Base-by-base conservation (phyloP, 495 filamentous ascomycete genomes). In the Tuber microsphaerosporum region DNA sequence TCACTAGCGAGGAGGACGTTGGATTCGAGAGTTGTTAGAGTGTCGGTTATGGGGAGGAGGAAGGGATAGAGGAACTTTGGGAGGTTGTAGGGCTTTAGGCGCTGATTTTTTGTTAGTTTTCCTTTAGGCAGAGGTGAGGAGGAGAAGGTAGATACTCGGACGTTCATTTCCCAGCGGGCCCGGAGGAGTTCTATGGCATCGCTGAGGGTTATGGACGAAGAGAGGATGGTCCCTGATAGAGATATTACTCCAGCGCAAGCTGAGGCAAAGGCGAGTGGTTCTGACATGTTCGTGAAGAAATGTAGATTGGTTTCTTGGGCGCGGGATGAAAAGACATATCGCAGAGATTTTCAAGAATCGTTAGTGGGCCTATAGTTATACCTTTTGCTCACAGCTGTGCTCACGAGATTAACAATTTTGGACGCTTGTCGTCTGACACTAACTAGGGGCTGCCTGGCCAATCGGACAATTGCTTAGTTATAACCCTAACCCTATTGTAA, bases 241-340 rank as follows among this genome's bases (percentile, higher is more conserved):
- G 77, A 79, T 42, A 79, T 42, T 12, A 56, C 46, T 8, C 73
- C 31, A 22, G 77, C 76, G 39, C 74, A 69, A 16, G 79, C 76
- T 6, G 77, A 79, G 10, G 75, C 37, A 9, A 79, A 71, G 9
- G 77, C 77, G 3, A 79, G 71, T 34, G 77, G 77, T 65, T 79
- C 77, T 1, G 77, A 73, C 77, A 79, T 79, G 43, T 31, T 46
- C 16, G 56, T 16, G 56, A 31, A 31, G 56, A 17, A 31, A 31
- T 65, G 14, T 31, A 31, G 56, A 10, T 5, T 16, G n/a, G 56
- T 31, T 5, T 65, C 56, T 65, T 12, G 31, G 26, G 56, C 12
- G 14, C 4, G n/a, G 4, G 56, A 10, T 17, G 56, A 31, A 65
- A 31, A 31, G 26, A 65, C n/a, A 31, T 61, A 16, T 16, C 31